Base-by-base conservation (phyloP, 257 asterid species). In the Salvia splendens region DNA sequence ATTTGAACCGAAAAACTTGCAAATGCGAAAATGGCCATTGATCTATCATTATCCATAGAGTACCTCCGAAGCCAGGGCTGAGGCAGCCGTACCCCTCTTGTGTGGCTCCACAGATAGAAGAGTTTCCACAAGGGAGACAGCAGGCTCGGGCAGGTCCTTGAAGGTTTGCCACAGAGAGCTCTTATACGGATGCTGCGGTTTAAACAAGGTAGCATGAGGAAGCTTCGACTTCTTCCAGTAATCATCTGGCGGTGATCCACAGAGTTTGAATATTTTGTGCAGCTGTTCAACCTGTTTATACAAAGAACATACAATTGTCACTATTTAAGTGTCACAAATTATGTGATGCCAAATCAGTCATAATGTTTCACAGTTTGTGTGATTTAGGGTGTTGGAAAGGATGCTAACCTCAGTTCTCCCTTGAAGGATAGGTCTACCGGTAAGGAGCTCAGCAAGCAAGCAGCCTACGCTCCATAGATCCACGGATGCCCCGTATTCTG, bases 381-480 rank as follows among this genome's bases (percentile, higher is more conserved):
- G 4, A 11, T 8, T 14, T 3, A 1, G 0, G 45, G 48, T 48
- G 55, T 16, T 24, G 12, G 10, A 24, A 32, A 28, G 53, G 55
- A 58, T 48, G 57, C 38, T 69, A 71, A 89, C 98, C 96, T 94
- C 99, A 15, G 99, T 94, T 79, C 96, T 82, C 42, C 99, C 99
- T 82, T 91, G 98, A 76, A 94, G 90, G 59, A 94, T 82, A 12
- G 98, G 99, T 73, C 60, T 84, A 46, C 96, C 94, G 3, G 72
- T 80, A 53, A 94, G 84, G 69, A 94, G 95, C 75, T 94, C 99
- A 0, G 93, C 92, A 53, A 91, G 82, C n/a, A 94, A 86, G 76
- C 99, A 94, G 7, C 99, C 99, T 33, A 84, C 92, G 49, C 99
- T 94, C 99, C 98, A 94, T 30, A 94, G 85, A 79, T 94, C 99